Base-by-base conservation (phyloP, 805 yeast species). In the Schizosaccharomyces lindneri region DNA sequence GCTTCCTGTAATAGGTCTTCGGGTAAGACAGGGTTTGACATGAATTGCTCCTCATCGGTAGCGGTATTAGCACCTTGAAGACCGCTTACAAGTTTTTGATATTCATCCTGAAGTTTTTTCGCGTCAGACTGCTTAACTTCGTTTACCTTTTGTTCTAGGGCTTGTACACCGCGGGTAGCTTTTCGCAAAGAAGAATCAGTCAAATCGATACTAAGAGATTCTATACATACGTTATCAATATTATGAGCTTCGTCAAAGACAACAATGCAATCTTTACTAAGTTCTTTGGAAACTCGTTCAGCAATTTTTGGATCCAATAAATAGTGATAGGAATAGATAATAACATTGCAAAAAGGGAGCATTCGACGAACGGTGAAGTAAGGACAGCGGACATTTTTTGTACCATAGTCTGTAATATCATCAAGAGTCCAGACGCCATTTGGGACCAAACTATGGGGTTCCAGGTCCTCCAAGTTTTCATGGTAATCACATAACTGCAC, bases 161-260 rank as follows among this genome's bases (percentile, higher is more conserved):
- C 79, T 65, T 78, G 79, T 0, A 95, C 95, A 65, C 97, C 97
- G 65, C 83, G 78, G 0, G 95, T 78, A 0, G 98, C 98, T 65
- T 82, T 76, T 67, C 88, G 83, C 64, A 93, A 73, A 7, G 87
- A 81, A 66, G 90, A 97, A 66, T 88, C 95, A 0, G 97, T 93
- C 65, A 93, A 74, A 69, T 93, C 97, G 60, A 93, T 77, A 5
- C 96, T 87, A 55, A 93, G 72, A 0, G 97, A 86, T 71, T 93
- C 99, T 63, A 93, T 93, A 74, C 99, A 93, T 63, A 93, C 99
- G 76, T 93, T 93, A 76, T 93, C 66, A 62, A 93, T 93, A 73
- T 93, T 93, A 72, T 93, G 99, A 59, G 98, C 98, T 74, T 93
- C 99, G 73, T 93, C 99, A 70, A 93, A 93, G 48, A 93, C 94